Conservation (phyloP, 345 rosid species). For the Eucalyptus microcorys region DNA sequence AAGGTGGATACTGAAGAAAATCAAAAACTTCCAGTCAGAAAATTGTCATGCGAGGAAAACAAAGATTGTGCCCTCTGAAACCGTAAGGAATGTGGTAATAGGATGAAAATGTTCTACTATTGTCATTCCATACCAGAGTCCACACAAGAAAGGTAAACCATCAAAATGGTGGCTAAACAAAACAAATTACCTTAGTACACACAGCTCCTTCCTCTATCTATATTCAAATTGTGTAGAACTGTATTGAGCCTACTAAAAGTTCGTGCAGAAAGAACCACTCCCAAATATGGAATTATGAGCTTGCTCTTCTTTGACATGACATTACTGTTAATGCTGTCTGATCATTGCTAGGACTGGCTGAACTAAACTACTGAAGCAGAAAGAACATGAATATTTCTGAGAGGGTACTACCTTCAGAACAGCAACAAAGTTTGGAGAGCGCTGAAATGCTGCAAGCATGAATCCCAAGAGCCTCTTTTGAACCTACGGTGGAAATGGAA, state of each 20-base stretch:
- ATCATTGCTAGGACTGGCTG: background rate
- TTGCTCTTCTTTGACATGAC: background rate
- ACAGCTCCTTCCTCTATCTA: background rate
- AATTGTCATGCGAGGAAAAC: background rate
- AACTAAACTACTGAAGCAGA: background rate
- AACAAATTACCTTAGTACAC: background rate
- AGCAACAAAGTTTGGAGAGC: constrained; percentile 74
- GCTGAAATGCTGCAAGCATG: constrained; percentile 82
- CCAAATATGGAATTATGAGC: background rate
- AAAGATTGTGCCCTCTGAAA: background rate
- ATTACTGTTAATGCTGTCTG: background rate
- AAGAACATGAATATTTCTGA: background rate
- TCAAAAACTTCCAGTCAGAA: background rate
- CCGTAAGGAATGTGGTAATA: background rate
- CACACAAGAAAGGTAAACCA: background rate
- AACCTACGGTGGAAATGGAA: constrained; percentile 26
- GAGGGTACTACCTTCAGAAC: constrained; percentile 50
- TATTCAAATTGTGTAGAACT: background rate
- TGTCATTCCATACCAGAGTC: background rate
- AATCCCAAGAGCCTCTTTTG: constrained; percentile 77
- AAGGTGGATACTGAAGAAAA: background rate
- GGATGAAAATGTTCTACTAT: background rate
- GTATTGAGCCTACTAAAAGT: background rate
- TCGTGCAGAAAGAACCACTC: background rate
- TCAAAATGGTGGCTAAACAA: background rate